Conservation (phyloP, 1,139 yeast genomes). For the Pichia sp. region DNA sequence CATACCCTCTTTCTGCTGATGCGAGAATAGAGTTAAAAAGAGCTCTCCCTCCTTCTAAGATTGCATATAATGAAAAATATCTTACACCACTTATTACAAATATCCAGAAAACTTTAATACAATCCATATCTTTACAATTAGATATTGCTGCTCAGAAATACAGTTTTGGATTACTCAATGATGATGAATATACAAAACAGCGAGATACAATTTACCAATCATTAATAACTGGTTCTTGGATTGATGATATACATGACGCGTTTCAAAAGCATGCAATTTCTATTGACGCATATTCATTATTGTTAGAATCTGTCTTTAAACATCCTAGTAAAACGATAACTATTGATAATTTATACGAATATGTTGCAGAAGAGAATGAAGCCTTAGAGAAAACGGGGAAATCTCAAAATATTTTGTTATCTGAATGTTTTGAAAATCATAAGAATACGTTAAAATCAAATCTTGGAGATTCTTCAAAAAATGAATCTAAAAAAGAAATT, state of each 20-base stretch:
- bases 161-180: conserved; percentile 9
- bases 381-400: neutral
- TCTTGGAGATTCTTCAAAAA: neutral
- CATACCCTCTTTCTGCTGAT: conserved; percentile 19
- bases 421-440: neutral
- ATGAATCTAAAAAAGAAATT: neutral
- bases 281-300: conserved; percentile 10
- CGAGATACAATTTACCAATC: conserved; percentile 11
- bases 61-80: conserved; percentile 8
- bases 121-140: conserved; percentile 15
- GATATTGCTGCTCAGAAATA: conserved; percentile 14
- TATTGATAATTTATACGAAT: conserved; percentile 9
- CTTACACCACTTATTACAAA: conserved; percentile 7
- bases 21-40: conserved; percentile 12
- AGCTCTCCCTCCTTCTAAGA: conserved; percentile 7
- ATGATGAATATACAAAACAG: conserved; percentile 13
- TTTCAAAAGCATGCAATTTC: conserved; percentile 4
- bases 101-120: conserved; percentile 12
- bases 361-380: conserved; percentile 6
- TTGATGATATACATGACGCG: conserved; percentile 7
- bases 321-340: conserved; percentile 6
- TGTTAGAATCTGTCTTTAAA: neutral
- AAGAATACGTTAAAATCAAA: neutral
- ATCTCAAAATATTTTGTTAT: neutral
- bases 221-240: neutral